Conservation (phyloP, 208 protist species). For the Crithidia fasciculata region DNA sequence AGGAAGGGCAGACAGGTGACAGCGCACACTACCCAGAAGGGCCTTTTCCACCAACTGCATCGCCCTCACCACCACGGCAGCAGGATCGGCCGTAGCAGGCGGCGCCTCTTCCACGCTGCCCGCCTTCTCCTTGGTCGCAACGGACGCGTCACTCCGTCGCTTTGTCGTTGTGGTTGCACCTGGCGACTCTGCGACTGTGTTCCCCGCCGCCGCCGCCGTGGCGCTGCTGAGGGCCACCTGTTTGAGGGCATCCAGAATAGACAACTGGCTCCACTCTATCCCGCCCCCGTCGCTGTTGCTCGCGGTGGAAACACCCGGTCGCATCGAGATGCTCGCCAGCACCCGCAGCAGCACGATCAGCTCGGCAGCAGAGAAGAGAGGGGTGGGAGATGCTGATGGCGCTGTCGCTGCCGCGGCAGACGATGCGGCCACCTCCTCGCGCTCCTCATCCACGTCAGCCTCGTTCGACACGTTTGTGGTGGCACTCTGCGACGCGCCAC, state of each 20-base stretch:
- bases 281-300: background rate
- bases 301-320: background rate
- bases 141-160: too few relatives aligned
- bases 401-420: background rate
- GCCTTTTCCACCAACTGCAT: conserved; percentile 10
- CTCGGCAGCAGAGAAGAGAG: conserved; percentile 18
- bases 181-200: background rate
- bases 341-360: conserved; percentile 23
- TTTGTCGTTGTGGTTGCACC: too few relatives aligned
- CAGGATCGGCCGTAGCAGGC: background rate
- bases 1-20: conserved; percentile 4
- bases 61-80: background rate
- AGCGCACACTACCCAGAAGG: conserved; percentile 15
- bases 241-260: too few relatives aligned
- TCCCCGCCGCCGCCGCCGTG: background rate
- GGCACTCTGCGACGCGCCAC: background rate
- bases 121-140: too few relatives aligned
- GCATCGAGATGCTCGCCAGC: conserved; percentile 29
- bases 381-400: background rate
- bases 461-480: too few relatives aligned
- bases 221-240: background rate
- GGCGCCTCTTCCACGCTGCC: background rate
- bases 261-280: too few relatives aligned
- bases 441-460: too few relatives aligned
- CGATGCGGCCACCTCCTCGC: too few relatives aligned